Percentiles rank a stretch among this genome's conserved stretches.
phyloP scores from a whole-genome alignment of 2,329 filamentous ascomycete species.

The Arthrinium phaeospermum region DNA sequence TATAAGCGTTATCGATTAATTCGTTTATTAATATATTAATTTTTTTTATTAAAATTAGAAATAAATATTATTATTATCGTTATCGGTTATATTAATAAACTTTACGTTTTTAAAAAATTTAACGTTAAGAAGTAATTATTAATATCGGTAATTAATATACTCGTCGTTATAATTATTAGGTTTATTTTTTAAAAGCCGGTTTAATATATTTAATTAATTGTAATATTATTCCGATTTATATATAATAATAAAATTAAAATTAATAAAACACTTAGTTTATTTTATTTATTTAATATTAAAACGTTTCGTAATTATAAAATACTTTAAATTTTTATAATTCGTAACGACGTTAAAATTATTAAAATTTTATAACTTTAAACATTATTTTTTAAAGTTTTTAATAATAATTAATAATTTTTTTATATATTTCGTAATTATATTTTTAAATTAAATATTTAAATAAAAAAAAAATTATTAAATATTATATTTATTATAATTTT shows the following conservation, averaged over 20 bases:
- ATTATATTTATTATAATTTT: background rate
- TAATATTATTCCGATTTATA: background rate
- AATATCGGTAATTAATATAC: too few relatives aligned
- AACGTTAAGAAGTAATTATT: too few relatives aligned
- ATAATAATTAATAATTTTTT: background rate
- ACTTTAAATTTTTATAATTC: background rate
- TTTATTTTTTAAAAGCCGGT: background rate
- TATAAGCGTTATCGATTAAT: too few relatives aligned
- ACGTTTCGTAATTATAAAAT: background rate
- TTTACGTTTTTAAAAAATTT: too few relatives aligned
- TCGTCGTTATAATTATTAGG: too few relatives aligned
- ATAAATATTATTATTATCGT: too few relatives aligned
- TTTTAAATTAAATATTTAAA: background rate
- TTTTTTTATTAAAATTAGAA: too few relatives aligned
- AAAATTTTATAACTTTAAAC: background rate
- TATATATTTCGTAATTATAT: constrained; percentile 2
- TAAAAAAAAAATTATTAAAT: background rate
- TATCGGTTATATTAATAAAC: too few relatives aligned
- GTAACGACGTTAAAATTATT: background rate
- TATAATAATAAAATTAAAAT: background rate
- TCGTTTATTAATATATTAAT: too few relatives aligned
- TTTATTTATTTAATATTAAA: background rate
- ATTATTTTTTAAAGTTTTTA: background rate
- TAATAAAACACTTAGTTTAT: background rate
- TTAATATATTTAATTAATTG: background rate